Base-by-base conservation (phyloP, 164 flowering plant genomes). In the Vitis riparia region DNA sequence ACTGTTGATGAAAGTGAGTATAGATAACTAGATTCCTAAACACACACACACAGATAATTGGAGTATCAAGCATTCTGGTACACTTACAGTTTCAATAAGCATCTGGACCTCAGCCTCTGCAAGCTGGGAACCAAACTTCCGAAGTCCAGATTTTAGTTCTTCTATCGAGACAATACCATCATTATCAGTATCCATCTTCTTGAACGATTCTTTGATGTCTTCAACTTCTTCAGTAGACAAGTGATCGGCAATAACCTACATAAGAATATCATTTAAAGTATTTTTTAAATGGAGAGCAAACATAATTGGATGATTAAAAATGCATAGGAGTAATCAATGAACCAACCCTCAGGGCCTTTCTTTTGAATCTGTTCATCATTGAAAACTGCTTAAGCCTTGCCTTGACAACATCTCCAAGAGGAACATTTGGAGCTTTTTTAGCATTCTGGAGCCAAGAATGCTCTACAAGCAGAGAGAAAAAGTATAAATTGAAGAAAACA, bases 371-470 rank as follows among this genome's bases (percentile, higher is more conserved):
- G 79, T 92, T 92, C 94, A 92, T 88, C 92, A 92, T 76, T 16
- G 98, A 91, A 77, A 92, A 92, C 81, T 92, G 98, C 84, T 91
- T 91, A 17, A 92, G 89, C 81, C 98, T 87, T 62, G 98, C 83
- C 76, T 86, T 89, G 55, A 92, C 98, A 78, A 84, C 91, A 83
- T 92, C 98, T 49, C 98, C 98, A 75, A 92, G 96, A 65, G 91
- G 87, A 72, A 92, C 91, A 84, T 92, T 89, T 69, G 98, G 88
- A 76, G 97, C 97, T 71, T 91, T 92, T 74, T 88, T 92, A 61
- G 94, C 94, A 85, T 92, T 92, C 81, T 81, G 93, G 66, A 92
- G 81, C 98, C 98, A 92, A 58, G 97, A 87, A 77, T 92, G 97
- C 77, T 91, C 98, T 92, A 78, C 2, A 71, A 71, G 59, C 55